Percentiles rank a stretch among this genome's conserved stretches.
Evolutionary conservation across 2,329 filamentous ascomycete species (phyloP).

Genomic region (Botrytis fragariae): DNA sequence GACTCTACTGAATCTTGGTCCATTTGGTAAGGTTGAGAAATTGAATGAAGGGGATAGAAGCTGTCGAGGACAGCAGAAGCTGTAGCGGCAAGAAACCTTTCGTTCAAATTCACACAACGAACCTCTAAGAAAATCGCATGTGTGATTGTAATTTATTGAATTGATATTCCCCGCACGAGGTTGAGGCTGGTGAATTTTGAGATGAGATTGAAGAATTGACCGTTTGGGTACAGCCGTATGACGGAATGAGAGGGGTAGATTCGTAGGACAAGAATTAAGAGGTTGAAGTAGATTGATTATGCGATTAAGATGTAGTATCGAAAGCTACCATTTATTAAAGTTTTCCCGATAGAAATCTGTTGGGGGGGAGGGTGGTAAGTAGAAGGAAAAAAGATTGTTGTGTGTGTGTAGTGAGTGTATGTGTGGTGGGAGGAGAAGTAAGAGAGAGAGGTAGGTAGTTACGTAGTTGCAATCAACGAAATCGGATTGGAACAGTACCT

Average conservation of each 20-base stretch:
- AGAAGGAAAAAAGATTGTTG: background rate
- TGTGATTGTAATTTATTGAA: conserved; percentile 18
- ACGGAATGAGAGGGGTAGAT: conserved; percentile 1
- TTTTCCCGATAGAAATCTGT: background rate
- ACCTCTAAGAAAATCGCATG: conserved; percentile 27
- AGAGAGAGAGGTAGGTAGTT: background rate
- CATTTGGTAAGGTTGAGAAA: conserved; percentile 42
- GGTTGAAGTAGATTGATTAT: background rate
- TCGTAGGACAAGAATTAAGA: background rate
- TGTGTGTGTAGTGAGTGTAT: background rate
- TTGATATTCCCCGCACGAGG: conserved; percentile 1
- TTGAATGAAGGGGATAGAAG: conserved; percentile 48
- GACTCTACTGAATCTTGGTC: conserved; percentile 36
- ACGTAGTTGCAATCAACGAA: background rate
- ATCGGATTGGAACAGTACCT: background rate
- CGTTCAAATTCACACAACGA: conserved; percentile 22
- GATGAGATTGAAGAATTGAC: background rate
- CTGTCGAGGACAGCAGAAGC: conserved; percentile 22
- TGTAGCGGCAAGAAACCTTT: conserved; percentile 29
- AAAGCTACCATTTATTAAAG: background rate
- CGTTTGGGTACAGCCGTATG: background rate
- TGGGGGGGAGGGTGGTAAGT: background rate
- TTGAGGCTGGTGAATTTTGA: background rate
- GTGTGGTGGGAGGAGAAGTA: background rate
- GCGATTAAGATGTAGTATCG: conserved; percentile 1